Base-by-base conservation (phyloP, 2,329 filamentous ascomycete species). In the Apiospora koreana region DNA sequence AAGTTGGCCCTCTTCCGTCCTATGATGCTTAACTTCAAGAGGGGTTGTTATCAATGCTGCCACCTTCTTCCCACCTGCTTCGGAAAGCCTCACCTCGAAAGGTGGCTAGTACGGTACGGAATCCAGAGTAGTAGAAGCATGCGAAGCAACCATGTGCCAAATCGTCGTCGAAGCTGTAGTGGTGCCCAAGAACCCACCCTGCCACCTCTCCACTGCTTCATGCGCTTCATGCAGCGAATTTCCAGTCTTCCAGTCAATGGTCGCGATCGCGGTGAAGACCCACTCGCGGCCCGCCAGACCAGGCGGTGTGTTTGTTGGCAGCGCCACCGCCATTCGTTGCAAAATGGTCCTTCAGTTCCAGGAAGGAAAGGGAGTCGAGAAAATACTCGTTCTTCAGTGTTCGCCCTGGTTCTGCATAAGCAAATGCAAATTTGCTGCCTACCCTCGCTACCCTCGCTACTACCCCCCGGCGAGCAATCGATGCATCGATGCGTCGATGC, bases 101-200 rank as follows among this genome's bases (percentile, higher is more conserved):
- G 35, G 18, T 41, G 65, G 42, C 31, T 48, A 38, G 28, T 41
- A 12, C 38, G 9, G 8, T 8, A 41, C n/a, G n/a, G 38, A 38
- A 9, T 4, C 35, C 35, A 38, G 35, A 38, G 38, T 5, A 21
- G 42, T n/a, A n/a, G n/a, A n/a, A n/a, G 43, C 45, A 45, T 9
- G 25, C 42, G 65, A 67, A 38, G 18, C 45, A 45, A 35, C 45
- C 66, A 48, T 68, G 66, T 54, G 45, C 54, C 66, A 38, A 68
- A 68, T 68, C 16, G 31, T 41, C 8, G 46, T 45, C 23, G 66
- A 68, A 54, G 66, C 66, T 68, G 66, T 68, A 54, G 66, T 54
- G 66, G 66, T 68, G 66, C 66, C 66, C 66, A 38, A 68, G 21
- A 12, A 65, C 23, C 45, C 66, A 54, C 43, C 65, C 18, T 45